Evolutionary conservation across 1,284 basidiomycete species (phyloP).

Genomic region (Ganoderma multipileum): DNA sequence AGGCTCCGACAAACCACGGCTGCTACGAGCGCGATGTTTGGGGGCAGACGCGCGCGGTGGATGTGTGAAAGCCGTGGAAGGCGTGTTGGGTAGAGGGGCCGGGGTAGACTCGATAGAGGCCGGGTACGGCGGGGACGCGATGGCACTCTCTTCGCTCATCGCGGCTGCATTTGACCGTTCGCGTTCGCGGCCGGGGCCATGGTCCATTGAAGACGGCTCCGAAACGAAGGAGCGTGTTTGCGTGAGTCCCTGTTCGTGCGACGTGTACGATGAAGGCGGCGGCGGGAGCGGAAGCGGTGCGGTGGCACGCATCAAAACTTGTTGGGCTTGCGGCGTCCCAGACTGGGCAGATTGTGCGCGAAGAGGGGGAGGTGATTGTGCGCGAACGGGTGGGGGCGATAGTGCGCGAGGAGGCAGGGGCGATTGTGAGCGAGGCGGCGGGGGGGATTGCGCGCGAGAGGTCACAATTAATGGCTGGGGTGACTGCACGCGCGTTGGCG

Average conservation of each 20-base stretch:
- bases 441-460: conserved; percentile 26
- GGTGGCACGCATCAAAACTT: conserved; percentile 16
- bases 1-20: conserved; percentile 17
- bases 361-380: conserved; percentile 23
- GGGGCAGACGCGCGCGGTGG: conserved; percentile 14
- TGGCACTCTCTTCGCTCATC: conserved; percentile 3
- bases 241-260: conserved; percentile 18
- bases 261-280: conserved; percentile 17
- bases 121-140: conserved; percentile 17
- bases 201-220: conserved; percentile 13
- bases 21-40: conserved; percentile 1
- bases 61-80: conserved; percentile 28
- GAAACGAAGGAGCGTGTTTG: conserved; percentile 24
- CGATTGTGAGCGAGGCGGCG: conserved; percentile 21
- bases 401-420: conserved; percentile 23
- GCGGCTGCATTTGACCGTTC: conserved; percentile 7
- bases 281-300: conserved; percentile 19
- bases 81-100: conserved; percentile 24
- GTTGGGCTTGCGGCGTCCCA: background rate
- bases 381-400: conserved; percentile 21
- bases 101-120: conserved; percentile 29
- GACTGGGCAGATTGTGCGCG: conserved; percentile 26
- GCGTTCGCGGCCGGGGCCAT: conserved; percentile 18
- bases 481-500: conserved; percentile 15
- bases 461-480: conserved; percentile 15